Percentiles rank a stretch among this genome's conserved stretches.
phyloP scores from a whole-genome alignment of 78 protist genomes.

The Dictyostelium capitatum region DNA sequence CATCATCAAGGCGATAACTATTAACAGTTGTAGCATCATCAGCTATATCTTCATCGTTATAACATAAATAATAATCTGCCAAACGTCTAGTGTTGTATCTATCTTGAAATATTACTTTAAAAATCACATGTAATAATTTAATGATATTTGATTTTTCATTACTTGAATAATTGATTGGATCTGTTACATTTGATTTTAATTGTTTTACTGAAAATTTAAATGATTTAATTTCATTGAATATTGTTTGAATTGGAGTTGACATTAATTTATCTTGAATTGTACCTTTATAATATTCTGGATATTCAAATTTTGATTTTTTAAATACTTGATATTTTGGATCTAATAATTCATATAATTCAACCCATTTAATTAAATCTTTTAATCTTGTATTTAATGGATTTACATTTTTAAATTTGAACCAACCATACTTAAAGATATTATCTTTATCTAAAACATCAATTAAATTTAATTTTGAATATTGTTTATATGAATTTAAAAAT shows the following conservation, averaged over 20 bases:
- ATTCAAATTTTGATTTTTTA: not conserved
- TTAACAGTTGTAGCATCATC: no score
- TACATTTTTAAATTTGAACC: no score
- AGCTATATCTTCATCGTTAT: not conserved
- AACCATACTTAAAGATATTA: no score
- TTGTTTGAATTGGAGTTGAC: no score
- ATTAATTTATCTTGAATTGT: no score
- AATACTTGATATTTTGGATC: not conserved
- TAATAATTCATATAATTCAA: not conserved
- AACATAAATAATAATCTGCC: no score
- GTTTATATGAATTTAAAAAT: not conserved
- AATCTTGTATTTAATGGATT: not conserved
- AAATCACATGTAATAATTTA: not conserved
- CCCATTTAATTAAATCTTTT: not conserved
- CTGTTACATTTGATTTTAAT: not conserved
- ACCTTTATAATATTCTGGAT: no score
- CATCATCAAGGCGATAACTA: not conserved
- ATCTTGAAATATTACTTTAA: not conserved
- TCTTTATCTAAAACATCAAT: no score
- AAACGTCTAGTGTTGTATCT: no score
- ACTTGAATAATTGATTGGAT: conserved; percentile 1
- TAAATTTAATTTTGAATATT: no score
- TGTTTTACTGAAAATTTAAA: not conserved
- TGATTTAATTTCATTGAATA: not conserved
- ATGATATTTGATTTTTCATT: not conserved